These are phyloP conservation scores for Corynespora cassiicola DNA, from an alignment of 2,329 filamentous ascomycete genomes.

Conservation along the genomic window DNA sequence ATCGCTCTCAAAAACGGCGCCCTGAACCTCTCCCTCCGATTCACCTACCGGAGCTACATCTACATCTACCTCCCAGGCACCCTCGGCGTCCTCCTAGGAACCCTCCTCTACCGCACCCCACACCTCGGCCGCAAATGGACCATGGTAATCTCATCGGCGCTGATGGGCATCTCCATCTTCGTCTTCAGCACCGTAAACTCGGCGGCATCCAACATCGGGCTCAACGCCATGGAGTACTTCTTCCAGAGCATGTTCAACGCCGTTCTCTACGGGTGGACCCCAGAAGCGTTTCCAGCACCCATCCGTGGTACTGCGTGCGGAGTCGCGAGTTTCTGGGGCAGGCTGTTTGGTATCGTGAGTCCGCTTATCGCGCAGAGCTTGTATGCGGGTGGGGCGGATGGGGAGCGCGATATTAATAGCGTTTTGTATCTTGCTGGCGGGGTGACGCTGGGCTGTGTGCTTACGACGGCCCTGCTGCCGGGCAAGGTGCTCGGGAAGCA, in stretches of 20 bases:
- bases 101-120: constrained; percentile 54
- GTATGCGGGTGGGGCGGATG: constrained; percentile 34
- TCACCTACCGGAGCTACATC: constrained; percentile 62
- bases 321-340: constrained; percentile 64
- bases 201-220: constrained; percentile 54
- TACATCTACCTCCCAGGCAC: constrained; percentile 62
- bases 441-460: constrained; percentile 59
- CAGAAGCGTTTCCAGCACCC: constrained; percentile 59
- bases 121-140: constrained; percentile 54
- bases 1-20: constrained; percentile 60
- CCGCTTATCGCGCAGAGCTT: constrained; percentile 62
- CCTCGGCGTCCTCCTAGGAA: constrained; percentile 58
- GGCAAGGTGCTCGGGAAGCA: constrained; percentile 42
- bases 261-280: constrained; percentile 60
- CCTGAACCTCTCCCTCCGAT: constrained; percentile 49
- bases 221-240: constrained; percentile 61
- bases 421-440: constrained; percentile 65
- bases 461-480: constrained; percentile 59
- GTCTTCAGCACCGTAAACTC: constrained; percentile 54
- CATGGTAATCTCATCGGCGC: constrained; percentile 50
- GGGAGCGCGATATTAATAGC: constrained; percentile 52
- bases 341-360: constrained; percentile 64
- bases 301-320: constrained; percentile 62
- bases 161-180: constrained; percentile 55
- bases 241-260: constrained; percentile 61